Base-by-base conservation (phyloP, 139 green algal species). In the Limnomonas spitsbergensis region DNA sequence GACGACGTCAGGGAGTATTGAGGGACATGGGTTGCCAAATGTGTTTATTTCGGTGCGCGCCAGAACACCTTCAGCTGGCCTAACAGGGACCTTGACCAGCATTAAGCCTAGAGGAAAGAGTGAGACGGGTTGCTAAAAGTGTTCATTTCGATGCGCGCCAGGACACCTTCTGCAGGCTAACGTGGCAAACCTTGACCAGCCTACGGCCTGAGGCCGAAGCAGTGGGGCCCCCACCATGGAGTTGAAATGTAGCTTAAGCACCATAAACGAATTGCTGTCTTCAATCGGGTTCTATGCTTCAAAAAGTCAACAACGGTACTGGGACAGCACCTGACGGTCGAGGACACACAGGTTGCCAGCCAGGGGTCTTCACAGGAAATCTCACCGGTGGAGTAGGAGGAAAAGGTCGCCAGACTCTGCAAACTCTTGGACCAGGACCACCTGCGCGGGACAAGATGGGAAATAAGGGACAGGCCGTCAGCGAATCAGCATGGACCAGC, bases 341-440 rank as follows among this genome's bases (percentile, higher is more conserved):
- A n/a, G n/a, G n/a, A n/a, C 42, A 9, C 42, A 9, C 6, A 69
- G 24, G n/a, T 0, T 42, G 2, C 29, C 35, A 73, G 66, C 66
- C 32, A 38, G 36, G 40, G 29, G 29, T 39, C 36, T 42, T 36
- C 2, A 34, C 14, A 31, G n/a, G n/a, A n/a, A n/a, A n/a, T n/a
- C 68, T 32, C 69, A 85, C 83, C 67, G 78, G 66, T 88, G 83
- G 26, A 88, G 79, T 29, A 88, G 73, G 34, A 39, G 80, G 80
- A 88, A 88, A 1, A 88, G 77, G 80, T 88, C 83, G 29, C 83
- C 83, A 0, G 73, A 54, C 9, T 83, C 80, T 29, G 83, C 83
- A 71, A 79, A 88, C 80, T 88, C 83, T 73, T 88, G 83, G 53
- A 88, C 83, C 54, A 88, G 69, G 2, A 88, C 83, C 77, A 88